Base-by-base conservation (phyloP, 148 eudicot genomes). In the Heliamphora exappendiculata region DNA sequence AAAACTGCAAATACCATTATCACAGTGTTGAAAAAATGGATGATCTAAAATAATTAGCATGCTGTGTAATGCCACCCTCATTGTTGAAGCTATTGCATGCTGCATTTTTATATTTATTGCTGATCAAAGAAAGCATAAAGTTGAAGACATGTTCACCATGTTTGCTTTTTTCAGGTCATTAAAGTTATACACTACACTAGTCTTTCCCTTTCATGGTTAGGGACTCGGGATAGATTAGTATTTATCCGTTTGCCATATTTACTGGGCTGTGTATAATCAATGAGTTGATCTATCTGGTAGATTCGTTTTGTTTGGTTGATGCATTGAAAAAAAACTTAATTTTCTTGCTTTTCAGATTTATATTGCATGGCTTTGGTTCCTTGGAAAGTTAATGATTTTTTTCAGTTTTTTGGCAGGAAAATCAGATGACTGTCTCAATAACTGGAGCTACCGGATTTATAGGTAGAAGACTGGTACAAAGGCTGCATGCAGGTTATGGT, bases 381-480 rank as follows among this genome's bases (percentile, higher is more conserved):
- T 7, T 47, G 50, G 62, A 24, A 33, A 75, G 58, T 65, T 50
- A 73, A 14, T 64, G 19, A 29, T 24, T 39, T 29, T 28, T 63
- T 64, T 12, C 39, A 28, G 50, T 60, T 69, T 74, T 19, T 50
- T 75, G 53, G 76, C 84, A 82, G 92, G 87, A n/a, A n/a, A 81
- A 80, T 72, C 86, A 87, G 89, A 87, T 95, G 96, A 86, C 85
- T 79, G 97, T 95, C 68, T 92, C 99, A 34, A 80, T 95, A 75
- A 95, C 99, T 0, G 99, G 98, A 82, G 99, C 97, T 62, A 95
- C 99, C 20, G 99, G 99, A 59, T 95, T 95, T 79, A 83, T 95
- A 58, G 99, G 99, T 53, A 88, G 75, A 82, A 84, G 91, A 76
- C 86, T 95, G 89, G 97, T 95, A 70, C 88, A 91, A 79, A 87